These are phyloP conservation scores for Saccharomyces hybrid DNA, from an alignment of 1,139 yeast genomes.

Conservation along the genomic window DNA sequence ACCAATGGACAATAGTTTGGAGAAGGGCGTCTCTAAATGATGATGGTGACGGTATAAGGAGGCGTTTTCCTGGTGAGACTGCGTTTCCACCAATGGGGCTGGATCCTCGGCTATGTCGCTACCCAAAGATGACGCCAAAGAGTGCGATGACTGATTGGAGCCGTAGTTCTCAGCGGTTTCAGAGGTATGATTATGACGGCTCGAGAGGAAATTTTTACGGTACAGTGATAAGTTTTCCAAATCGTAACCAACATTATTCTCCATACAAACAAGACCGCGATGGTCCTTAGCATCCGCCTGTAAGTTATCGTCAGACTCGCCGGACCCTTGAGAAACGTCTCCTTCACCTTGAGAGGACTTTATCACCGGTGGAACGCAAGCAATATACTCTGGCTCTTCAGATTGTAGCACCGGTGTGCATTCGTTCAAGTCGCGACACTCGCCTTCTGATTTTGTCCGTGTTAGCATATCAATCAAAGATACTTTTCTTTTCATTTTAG, in stretches of 20 bases:
- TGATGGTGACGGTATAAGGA: conserved; percentile 56
- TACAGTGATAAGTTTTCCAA: conserved; percentile 30
- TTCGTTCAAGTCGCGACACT: conserved; percentile 4
- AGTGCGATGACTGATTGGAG: not conserved
- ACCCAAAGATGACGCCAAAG: not conserved
- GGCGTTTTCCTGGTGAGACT: not conserved
- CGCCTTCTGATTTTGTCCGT: conserved; percentile 4
- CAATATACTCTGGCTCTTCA: not conserved
- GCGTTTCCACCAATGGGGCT: not conserved
- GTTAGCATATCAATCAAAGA: conserved; percentile 7
- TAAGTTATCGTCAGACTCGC: not conserved
- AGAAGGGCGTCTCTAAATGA: conserved; percentile 68
- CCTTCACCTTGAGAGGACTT: not conserved
- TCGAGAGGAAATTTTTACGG: conserved; percentile 23
- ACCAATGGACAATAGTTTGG: conserved; percentile 75
- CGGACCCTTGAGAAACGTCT: not conserved
- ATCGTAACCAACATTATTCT: conserved; percentile 32
- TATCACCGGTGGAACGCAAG: not conserved
- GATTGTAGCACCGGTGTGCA: conserved; percentile 6
- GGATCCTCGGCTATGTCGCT: not conserved
- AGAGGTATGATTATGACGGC: conserved; percentile 4
- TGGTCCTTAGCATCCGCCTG: not conserved
- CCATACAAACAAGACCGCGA: conserved; percentile 26
- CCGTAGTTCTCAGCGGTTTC: not conserved
- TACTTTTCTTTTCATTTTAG: not conserved